Conservation (phyloP, 768 basidiomycete genomes). For the Lentinula edodes region DNA sequence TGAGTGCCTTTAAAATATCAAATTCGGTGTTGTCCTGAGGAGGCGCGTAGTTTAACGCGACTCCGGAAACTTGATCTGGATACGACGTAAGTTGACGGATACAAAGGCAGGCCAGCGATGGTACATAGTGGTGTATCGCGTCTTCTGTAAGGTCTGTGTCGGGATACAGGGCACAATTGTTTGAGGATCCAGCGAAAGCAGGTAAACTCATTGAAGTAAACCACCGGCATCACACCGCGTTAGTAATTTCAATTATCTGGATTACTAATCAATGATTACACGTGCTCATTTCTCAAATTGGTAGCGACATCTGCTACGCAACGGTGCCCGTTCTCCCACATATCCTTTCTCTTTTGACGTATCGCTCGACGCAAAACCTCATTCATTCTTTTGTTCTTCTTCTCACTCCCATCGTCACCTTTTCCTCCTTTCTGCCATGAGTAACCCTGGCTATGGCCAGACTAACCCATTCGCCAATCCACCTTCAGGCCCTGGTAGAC, state of each 20-base stretch:
- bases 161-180: background rate
- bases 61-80: slow-evolving; percentile 7
- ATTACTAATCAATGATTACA: background rate
- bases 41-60: slow-evolving; percentile 2
- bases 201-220: background rate
- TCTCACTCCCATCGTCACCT: slow-evolving; percentile 9
- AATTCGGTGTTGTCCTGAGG: slow-evolving; percentile 8
- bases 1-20: slow-evolving; percentile 34
- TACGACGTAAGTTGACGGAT: slow-evolving; percentile 7
- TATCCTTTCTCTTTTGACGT: background rate
- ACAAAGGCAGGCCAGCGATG: slow-evolving; percentile 4
- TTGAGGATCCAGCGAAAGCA: background rate
- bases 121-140: slow-evolving; percentile 3
- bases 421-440: slow-evolving; percentile 16
- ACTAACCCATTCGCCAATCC: slow-evolving; percentile 22
- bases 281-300: background rate
- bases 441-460: slow-evolving; percentile 36
- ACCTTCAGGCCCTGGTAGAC: slow-evolving; percentile 9
- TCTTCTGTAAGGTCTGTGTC: background rate
- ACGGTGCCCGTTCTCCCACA: background rate
- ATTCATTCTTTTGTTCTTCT: slow-evolving; percentile 25
- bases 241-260: too few species aligned
- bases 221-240: background rate
- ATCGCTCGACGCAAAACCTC: slow-evolving; percentile 3
- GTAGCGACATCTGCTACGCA: background rate